Evolutionary conservation across 2,329 filamentous ascomycete species (phyloP), one percentile per base, ranked within the genome.

Genomic region (Gyromitra esculenta): DNA sequence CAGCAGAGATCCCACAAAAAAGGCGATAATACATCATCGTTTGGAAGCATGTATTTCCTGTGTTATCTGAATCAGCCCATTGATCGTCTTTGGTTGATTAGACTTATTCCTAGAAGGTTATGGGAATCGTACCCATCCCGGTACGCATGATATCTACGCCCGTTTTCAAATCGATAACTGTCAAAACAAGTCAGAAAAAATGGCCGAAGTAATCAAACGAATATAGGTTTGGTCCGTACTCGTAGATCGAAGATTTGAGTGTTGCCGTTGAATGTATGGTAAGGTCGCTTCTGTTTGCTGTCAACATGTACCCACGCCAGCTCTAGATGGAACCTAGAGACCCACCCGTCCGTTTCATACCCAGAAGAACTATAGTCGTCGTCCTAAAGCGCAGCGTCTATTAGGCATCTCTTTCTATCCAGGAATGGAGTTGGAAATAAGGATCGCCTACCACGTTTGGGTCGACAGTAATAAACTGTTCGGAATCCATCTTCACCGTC

Each of bases 1-100:
- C 1, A n/a, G 39, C 18, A 7, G 9, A 11, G 50, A 13, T 45
- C 18, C n/a, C 25, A 39, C n/a, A n/a, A 59, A 48, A 39, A 21
- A 13, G 6, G 50, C n/a, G 48, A 52, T 25, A 48, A 39, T 57
- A 69, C 72, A 59, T 75, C 65, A n/a, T 75, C 72, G 57, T 75
- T 75, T 31, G 72, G 72, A 21, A 75, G 21, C 72, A 75, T 75
- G 21, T 75, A 75, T 75, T 75, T 75, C 39, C 72, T 75, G 8
- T 18, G n/a, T 63, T 57, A n/a, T 31, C 37, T 37, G 5, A 39
- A 37, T 62, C 45, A 54, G 45, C 25, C 15, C 45, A 45, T 18
- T 13, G 31, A 6, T 41, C 45, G 11, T 15, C 21, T 54, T 25
- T 25, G 25, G 21, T 54, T 59, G 2, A n/a, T 2, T 1, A 59